Base-by-base conservation (phyloP, 1,139 yeast species). In the Yamadazyma kanchanaburiensis region DNA sequence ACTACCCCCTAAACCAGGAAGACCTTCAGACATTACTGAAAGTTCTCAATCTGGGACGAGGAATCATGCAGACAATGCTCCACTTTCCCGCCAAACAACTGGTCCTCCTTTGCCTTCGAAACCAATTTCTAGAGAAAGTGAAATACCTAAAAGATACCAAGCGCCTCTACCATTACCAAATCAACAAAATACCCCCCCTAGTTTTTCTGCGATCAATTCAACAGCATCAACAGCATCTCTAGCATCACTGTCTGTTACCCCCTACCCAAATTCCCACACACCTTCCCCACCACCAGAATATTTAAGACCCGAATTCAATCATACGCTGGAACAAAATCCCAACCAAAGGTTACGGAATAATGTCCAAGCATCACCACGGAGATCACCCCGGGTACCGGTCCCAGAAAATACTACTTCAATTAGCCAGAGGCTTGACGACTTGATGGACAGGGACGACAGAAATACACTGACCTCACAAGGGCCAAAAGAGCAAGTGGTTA, bases 161-260 rank as follows among this genome's bases (percentile, higher is more conserved):
- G 20, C 9, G 10, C 20, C 20, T 8, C 7, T 18, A 8, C 20
- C 20, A 8, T 16, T 10, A 12, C 14, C 14, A 11, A 5, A 4
- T 23, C 38, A 36, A 17, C 25, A 27, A 10, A 22, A 12, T 6
- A 30, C 55, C 9, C 68, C 68, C 3, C 35, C 49, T 21, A 58
- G 55, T 30, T 63, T 63, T 39, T 62, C 51, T 33, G 31, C 51
- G 1, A 68, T 70, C 6, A 45, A 60, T 15, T 64, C 70, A 2
- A 42, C 63, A 24, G 67, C 72, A 3, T 11, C 20, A 10, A 18
- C 20, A 18, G 10, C 7, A 7, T n/a, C n/a, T n/a, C n/a, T n/a
- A n/a, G n/a, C n/a, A n/a, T n/a, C n/a, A n/a, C n/a, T n/a, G n/a
- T n/a, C n/a, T n/a, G n/a, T n/a, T n/a, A n/a, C n/a, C n/a, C n/a